Base-by-base conservation (phyloP, 192 early-diverging fungal species). In the Backusella macrospora region DNA sequence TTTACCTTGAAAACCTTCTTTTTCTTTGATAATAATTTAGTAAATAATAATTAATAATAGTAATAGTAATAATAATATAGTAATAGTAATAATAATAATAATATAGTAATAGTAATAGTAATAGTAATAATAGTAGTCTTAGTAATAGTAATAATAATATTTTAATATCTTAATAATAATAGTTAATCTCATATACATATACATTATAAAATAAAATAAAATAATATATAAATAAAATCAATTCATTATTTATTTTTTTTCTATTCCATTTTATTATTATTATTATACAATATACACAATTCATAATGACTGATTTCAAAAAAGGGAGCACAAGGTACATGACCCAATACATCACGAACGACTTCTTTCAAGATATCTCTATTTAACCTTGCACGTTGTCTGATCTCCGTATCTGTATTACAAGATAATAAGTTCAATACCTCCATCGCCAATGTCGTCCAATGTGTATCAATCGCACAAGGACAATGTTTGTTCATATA, bases 231-330 rank as follows among this genome's bases (percentile, higher is more conserved):
- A 18, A n/a, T 49, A 16, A n/a, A 48, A 49, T 6, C 4, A 16
- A 16, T 47, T 5, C 15, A 16, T 48, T 48, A 18, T 18, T 48
- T n/a, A 21, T 21, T 23, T 42, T 42, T 43, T 43, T 43, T 43
- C 42, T 9, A 43, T 43, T 6, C 42, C 4, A 43, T 43, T 43
- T 43, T 6, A 4, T 43, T 43, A 12, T 43, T 43, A 12, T 55
- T 55, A 55, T 55, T 55, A 21, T 55, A 55, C 23, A 55, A 55
- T 55, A 21, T 55, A 55, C 52, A 55, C 21, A 26, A 55, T 55
- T 55, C 52, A 55, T 55, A 12, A 23, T 21, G 52, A 23, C 52
- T 55, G 13, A 55, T 59, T 26, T 59, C 52, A 59, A 59, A 59
- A 59, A 26, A 59, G 18, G 52, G 52, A 4, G 52, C 52, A 13